Evolutionary conservation across 805 yeast genomes (phyloP).

Genomic region (Pichia membranifaciens): DNA sequence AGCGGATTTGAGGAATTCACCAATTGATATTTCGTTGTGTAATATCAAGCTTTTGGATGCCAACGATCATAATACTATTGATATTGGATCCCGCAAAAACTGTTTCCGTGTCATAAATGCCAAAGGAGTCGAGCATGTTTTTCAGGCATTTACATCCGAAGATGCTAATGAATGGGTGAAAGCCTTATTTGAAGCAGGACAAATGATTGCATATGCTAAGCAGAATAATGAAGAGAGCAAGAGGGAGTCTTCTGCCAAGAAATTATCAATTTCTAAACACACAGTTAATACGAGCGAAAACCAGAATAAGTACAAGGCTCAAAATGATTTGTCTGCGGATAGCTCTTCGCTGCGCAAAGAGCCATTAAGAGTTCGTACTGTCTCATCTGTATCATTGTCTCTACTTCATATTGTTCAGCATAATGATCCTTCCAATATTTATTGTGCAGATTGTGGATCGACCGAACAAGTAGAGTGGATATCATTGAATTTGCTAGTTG

Average conservation of each 20-base stretch:
- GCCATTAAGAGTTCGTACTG: constrained; percentile 23
- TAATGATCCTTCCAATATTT: constrained; percentile 47
- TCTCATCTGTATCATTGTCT: constrained; percentile 31
- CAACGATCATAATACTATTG: constrained; percentile 33
- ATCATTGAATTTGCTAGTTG: constrained; percentile 64
- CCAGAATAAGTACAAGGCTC: background rate
- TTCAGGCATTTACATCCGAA: constrained; percentile 65
- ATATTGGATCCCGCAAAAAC: constrained; percentile 40
- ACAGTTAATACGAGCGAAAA: background rate
- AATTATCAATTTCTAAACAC: background rate
- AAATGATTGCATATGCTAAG: constrained; percentile 24
- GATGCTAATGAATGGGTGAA: constrained; percentile 68
- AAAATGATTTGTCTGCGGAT: background rate
- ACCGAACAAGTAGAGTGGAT: constrained; percentile 75
- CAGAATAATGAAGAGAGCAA: background rate
- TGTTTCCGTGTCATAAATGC: constrained; percentile 79
- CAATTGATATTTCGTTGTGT: constrained; percentile 67
- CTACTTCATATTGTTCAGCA: constrained; percentile 35
- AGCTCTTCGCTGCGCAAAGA: background rate
- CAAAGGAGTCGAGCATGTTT: constrained; percentile 55
- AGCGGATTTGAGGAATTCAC: constrained; percentile 51
- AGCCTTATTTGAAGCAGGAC: constrained; percentile 51
- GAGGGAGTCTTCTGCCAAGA: background rate
- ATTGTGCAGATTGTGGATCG: constrained; percentile 78
- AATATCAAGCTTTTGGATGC: constrained; percentile 44